Evolutionary conservation across 2,329 filamentous ascomycete species (phyloP), one percentile per base, ranked within the genome.

Genomic region (Lachnellula subtilissima): DNA sequence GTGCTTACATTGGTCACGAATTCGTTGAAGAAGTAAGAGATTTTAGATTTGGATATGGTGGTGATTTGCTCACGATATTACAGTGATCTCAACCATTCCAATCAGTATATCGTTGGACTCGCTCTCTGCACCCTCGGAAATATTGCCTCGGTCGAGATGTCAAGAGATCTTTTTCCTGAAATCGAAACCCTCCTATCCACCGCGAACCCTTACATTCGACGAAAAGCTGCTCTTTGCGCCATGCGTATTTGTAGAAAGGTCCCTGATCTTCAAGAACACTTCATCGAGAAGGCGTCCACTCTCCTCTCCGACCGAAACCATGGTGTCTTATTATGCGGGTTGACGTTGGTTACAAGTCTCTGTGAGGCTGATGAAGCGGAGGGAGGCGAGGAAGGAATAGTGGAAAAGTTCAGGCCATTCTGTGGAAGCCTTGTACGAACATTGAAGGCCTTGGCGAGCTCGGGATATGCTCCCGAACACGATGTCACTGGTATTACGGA

Each of bases 221-320:
- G 94, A 65, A 99, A 99, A 78, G 94, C 94, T 17, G 94, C 94
- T 4, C 81, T 99, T n/a, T 99, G 94, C 74, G 94, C 94, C 50
- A 99, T 99, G 94, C 85, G 92, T 64, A 97, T 99, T 79, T 97
- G 92, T 76, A 88, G 91, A 67, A 99, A 99, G 74, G 94, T 99
- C 11, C 94, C 95, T 5, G 94, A 99, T 72, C 76, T 99, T 53
- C 91, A 96, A 73, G 95, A 99, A 72, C 92, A 99, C 74, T 99
- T 99, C 69, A 71, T 97, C 56, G 94, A 99, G 59, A 97, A 97
- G 73, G 89, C 93, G 15, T 88, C 94, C 59, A 81, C 90, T 28
- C 79, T 99, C 9, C 77, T 99, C 22, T 88, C 91, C 25, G 94
- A 99, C 73, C 82, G 94, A 59, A 99, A 99, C 74, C 94, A 99